These are phyloP conservation scores for Pythium grandisporangium DNA, from an alignment of 352 stramenopile species.

Conservation along the genomic window DNA sequence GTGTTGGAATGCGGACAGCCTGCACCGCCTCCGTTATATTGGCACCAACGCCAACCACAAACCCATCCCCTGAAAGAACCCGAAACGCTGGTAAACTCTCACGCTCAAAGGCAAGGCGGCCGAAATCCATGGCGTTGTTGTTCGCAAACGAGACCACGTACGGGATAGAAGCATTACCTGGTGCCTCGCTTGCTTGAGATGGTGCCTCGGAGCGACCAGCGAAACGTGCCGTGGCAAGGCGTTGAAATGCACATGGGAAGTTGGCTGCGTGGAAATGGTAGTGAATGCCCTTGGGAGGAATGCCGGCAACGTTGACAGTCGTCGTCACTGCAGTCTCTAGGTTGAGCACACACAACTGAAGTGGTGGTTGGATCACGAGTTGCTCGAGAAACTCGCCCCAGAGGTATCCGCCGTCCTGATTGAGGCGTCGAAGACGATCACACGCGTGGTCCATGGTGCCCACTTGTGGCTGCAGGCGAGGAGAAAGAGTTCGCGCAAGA, in stretches of 20 bases:
- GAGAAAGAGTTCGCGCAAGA: neutral
- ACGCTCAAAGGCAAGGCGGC: conserved; percentile 21
- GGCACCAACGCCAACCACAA: conserved; percentile 18
- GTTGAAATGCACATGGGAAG: conserved; percentile 6
- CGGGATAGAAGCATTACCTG: conserved; percentile 13
- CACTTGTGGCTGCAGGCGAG: conserved; percentile 5
- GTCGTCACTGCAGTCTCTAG: conserved; percentile 30
- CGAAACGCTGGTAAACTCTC: conserved; percentile 20
- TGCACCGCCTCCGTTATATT: no score
- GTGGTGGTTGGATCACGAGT: conserved; percentile 15
- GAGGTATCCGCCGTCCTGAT: conserved; percentile 20
- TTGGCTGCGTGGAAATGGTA: conserved; percentile 23
- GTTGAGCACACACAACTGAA: conserved; percentile 27
- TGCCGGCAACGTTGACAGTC: conserved; percentile 19
- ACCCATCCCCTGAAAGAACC: conserved; percentile 8
- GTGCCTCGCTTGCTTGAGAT: neutral
- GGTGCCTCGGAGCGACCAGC: neutral
- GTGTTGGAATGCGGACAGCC: no score
- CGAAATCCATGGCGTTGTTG: conserved; percentile 32
- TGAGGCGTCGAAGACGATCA: conserved; percentile 10
- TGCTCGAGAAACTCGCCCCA: conserved; percentile 22
- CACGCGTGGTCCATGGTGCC: neutral
- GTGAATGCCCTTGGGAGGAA: conserved; percentile 24
- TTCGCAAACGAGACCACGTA: conserved; percentile 37
- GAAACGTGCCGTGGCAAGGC: conserved; percentile 10